Evolutionary conservation across 371 early-diverging fungal species (phyloP), one percentile per base, ranked within the genome.

Genomic region (Zancudomyces culisetae): DNA sequence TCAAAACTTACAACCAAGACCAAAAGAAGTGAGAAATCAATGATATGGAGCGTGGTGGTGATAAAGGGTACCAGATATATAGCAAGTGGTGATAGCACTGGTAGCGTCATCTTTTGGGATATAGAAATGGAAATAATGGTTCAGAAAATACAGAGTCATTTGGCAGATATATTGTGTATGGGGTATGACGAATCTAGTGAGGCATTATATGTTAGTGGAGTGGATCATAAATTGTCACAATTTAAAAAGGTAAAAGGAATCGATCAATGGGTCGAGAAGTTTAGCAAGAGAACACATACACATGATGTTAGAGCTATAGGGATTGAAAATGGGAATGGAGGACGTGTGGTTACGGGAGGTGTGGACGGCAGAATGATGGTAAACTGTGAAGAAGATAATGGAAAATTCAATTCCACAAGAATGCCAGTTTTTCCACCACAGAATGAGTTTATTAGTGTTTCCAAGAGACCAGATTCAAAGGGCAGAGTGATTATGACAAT

Each of bases 291-390:
- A 53, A 85, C 79, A 67, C 94, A 94, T 64, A 79, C 84, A 29
- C 90, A 94, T 60, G 94, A 91, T 61, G 86, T 90, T 41, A 78
- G 85, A 22, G 81, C 89, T 8, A 58, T 93, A 24, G 84, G 82
- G 2, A 63, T 88, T 21, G 72, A 76, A 61, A 79, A 78, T 48
- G 64, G 70, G 24, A 64, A 70, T 1, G 68, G 75, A 27, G 79
- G 81, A 40, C 70, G 78, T 0, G 59, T 93, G 43, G 81, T 88
- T 19, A 79, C 88, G 30, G 93, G 90, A 30, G 90, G 90, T 55
- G 78, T 81, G 10, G 83, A 82, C 63, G 73, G 79, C 3, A 74
- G 78, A 48, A 69, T 89, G 29, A 75, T 84, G 10, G 68, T 83
- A 3, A 76, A 81, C 52, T 63, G 76, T 19, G 74, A 76, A 51